These are phyloP conservation scores for Phialophora macrospora DNA, from an alignment of 2,329 filamentous ascomycete species.

Conservation along the genomic window DNA sequence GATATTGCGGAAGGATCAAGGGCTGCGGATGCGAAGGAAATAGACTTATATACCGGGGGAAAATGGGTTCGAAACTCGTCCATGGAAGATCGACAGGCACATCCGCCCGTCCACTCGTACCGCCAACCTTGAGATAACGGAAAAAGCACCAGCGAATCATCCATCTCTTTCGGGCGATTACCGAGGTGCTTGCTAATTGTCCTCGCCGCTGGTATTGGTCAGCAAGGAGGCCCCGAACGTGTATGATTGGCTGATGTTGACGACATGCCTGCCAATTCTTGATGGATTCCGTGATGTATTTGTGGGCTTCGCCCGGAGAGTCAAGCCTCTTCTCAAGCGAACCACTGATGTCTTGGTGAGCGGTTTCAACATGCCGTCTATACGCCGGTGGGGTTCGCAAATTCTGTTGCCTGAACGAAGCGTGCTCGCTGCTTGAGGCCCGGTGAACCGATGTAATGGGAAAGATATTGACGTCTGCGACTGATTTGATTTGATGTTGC, in stretches of 20 bases:
- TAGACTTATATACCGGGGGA: background rate
- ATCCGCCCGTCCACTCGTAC: background rate
- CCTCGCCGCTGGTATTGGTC: constrained; percentile 10
- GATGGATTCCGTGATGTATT: background rate
- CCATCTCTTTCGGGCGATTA: background rate
- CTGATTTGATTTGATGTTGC: background rate
- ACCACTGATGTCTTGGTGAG: background rate
- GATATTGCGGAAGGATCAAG: background rate
- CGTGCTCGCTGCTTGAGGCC: background rate
- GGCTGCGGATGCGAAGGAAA: background rate
- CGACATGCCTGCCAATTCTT: background rate
- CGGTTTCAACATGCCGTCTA: background rate
- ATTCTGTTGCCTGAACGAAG: background rate
- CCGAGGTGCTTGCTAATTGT: background rate
- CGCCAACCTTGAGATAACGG: background rate
- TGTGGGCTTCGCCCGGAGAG: background rate
- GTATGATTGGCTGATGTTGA: constrained; percentile 10
- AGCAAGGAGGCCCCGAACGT: background rate
- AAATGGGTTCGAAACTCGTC: background rate
- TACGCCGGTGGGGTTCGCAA: background rate
- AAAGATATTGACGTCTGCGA: background rate
- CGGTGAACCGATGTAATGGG: background rate
- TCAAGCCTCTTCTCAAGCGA: background rate
- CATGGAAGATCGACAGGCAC: constrained; percentile 4
- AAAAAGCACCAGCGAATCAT: background rate